Percentiles rank a stretch among this genome's conserved stretches.
phyloP scores from a whole-genome alignment of 768 basidiomycete genomes.

The Trametes villosa region DNA sequence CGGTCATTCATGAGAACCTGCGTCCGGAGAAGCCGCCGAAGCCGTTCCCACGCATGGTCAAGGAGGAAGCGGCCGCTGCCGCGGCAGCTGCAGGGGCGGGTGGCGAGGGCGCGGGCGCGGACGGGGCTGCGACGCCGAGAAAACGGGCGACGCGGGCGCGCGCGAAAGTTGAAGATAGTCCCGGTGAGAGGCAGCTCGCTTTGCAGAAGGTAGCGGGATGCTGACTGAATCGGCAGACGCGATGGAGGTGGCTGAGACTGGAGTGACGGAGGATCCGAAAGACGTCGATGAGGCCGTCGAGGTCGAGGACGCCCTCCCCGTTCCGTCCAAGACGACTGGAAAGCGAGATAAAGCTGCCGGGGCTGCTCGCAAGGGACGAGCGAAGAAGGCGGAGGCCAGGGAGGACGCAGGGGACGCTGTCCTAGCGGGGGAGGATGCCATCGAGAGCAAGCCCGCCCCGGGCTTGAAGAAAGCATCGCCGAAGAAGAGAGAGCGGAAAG shows the following conservation, averaged over 20 bases:
- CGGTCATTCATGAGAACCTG: constrained; percentile 56
- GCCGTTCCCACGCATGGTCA: constrained; percentile 25
- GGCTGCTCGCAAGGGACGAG: not conserved
- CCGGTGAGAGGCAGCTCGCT: not conserved
- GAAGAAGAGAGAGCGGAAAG: no score
- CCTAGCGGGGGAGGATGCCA: no score
- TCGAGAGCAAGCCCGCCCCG: no score
- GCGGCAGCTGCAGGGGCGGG: constrained; percentile 4
- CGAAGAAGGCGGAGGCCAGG: not conserved
- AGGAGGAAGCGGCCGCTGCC: constrained; percentile 6
- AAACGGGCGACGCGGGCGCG: not conserved
- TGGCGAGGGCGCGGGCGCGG: not conserved
- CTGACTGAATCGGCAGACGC: not conserved
- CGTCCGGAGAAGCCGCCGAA: constrained; percentile 37
- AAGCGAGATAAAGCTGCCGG: not conserved
- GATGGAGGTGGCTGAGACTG: not conserved
- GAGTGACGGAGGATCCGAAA: constrained; percentile 6
- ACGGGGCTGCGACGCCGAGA: constrained; percentile 20
- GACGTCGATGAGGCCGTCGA: constrained; percentile 5
- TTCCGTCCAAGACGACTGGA: not conserved
- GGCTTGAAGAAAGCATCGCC: no score
- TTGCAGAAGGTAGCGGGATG: not conserved
- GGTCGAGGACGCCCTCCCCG: not conserved
- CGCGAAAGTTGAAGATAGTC: not conserved
- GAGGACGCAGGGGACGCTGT: no score